A percentile compares a stretch with the other conserved stretches of the same genome.
Evolutionary conservation across 129 eudicot genomes (phyloP).

Genomic region (Deinandra increscens): DNA sequence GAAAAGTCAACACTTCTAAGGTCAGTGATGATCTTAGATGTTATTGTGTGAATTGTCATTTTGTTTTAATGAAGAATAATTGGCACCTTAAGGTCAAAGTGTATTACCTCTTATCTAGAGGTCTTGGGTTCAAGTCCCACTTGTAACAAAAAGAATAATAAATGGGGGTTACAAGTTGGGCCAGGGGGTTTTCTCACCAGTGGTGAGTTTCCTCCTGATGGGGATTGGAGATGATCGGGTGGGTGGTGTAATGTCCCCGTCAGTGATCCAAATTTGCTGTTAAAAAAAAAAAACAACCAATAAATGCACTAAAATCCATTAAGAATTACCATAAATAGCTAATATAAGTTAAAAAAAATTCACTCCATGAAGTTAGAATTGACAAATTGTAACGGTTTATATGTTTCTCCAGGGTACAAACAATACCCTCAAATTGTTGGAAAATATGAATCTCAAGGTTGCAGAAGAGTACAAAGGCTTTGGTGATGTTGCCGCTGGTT

Average conservation of each 20-base stretch:
- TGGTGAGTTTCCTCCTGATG: too few species aligned
- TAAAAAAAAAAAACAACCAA: too few species aligned
- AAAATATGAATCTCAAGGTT: conserved; percentile 82
- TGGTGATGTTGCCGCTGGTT: conserved; percentile 90
- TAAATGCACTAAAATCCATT: background rate
- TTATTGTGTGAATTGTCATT: background rate
- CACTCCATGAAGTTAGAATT: background rate
- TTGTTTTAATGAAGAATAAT: background rate
- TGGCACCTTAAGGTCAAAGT: background rate
- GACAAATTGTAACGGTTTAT: background rate
- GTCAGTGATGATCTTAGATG: background rate
- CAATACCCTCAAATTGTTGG: conserved; percentile 73
- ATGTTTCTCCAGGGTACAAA: conserved; percentile 66
- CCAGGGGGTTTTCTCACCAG: too few species aligned
- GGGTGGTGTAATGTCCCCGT: too few species aligned
- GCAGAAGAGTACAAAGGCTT: conserved; percentile 83
- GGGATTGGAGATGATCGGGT: too few species aligned
- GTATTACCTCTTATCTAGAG: too few species aligned
- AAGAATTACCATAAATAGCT: background rate
- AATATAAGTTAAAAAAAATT: too few species aligned
- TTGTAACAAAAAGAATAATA: too few species aligned
- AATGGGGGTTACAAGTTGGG: too few species aligned
- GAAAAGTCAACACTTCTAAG: background rate
- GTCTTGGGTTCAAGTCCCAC: too few species aligned
- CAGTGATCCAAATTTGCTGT: too few species aligned